Conservation (phyloP, 2,329 filamentous ascomycete genomes). For the Colletotrichum neosansevieriae region DNA sequence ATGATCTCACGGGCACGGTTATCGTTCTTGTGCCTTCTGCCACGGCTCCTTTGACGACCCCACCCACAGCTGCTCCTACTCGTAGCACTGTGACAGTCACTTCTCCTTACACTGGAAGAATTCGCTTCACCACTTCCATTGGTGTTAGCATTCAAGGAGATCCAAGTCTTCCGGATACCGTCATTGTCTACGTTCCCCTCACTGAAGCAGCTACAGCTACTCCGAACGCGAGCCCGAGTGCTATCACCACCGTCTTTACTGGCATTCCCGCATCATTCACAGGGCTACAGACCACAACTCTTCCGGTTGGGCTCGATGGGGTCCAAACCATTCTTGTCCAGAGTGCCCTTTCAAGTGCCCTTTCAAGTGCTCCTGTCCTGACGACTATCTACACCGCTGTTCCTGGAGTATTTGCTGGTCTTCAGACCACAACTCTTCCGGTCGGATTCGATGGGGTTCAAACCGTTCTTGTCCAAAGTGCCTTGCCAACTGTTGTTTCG, state of each 20-base stretch:
- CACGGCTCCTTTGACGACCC: neutral
- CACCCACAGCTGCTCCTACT: neutral
- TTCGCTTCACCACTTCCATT: constrained; percentile 7
- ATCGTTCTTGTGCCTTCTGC: constrained; percentile 11
- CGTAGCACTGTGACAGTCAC: constrained; percentile 11
- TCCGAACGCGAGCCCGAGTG: neutral
- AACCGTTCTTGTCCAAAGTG: constrained; percentile 25
- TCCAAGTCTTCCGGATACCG: neutral
- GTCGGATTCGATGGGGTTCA: constrained; percentile 15
- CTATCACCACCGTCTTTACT: constrained; percentile 12
- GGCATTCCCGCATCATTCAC: constrained; percentile 9
- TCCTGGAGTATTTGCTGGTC: constrained; percentile 4
- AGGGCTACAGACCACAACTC: constrained; percentile 8
- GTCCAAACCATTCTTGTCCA: constrained; percentile 12
- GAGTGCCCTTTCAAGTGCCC: constrained; percentile 4
- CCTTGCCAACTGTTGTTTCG: neutral
- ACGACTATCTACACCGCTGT: constrained; percentile 3
- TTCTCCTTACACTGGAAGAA: constrained; percentile 11
- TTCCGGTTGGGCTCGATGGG: constrained; percentile 11
- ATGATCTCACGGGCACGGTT: constrained; percentile 13
- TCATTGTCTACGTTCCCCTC: constrained; percentile 9
- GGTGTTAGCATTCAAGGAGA: constrained; percentile 13
- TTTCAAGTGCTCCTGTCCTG: neutral
- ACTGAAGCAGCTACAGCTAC: neutral
- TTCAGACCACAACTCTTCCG: constrained; percentile 15